A percentile compares a stretch with the other conserved stretches of the same genome.
phyloP scores from a whole-genome alignment of 225 moss, liverwort and hornwort species.

The Sphagnum tenellum region DNA sequence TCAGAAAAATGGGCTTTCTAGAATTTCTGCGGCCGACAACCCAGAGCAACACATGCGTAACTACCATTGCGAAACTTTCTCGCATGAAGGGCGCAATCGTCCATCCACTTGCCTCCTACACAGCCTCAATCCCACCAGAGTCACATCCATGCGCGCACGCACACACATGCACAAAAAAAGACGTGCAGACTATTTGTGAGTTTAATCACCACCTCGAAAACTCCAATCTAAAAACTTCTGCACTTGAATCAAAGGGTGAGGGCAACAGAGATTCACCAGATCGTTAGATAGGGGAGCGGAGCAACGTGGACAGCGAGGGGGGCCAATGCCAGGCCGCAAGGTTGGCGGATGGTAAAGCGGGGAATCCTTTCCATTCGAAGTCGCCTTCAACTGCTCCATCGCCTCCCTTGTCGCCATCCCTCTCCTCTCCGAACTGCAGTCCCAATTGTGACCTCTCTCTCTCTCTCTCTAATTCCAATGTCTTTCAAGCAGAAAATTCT shows the following conservation, averaged over 20 bases:
- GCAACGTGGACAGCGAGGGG: conserved; percentile 93
- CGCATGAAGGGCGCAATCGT: conserved; percentile 94
- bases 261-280: conserved; percentile 28
- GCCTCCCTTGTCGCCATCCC: conserved; percentile 40
- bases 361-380: conserved; percentile 26
- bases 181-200: background rate
- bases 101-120: conserved; percentile 91
- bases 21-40: too few species aligned
- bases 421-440: too few species aligned
- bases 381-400: conserved; percentile 38
- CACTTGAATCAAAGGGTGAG: background rate
- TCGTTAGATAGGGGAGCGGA: conserved; percentile 92
- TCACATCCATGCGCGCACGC: background rate
- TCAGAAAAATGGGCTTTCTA: too few species aligned
- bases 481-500: too few species aligned
- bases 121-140: conserved; percentile 5
- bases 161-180: background rate
- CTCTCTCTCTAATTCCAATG: too few species aligned
- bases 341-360: conserved; percentile 77
- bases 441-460: too few species aligned
- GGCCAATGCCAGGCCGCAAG: conserved; percentile 73
- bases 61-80: conserved; percentile 94
- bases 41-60: background rate
- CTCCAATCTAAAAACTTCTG: background rate
- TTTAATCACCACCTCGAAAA: background rate